phyloP scores from a whole-genome alignment of 2,329 filamentous ascomycete species.

The Cercospora berteroae region DNA sequence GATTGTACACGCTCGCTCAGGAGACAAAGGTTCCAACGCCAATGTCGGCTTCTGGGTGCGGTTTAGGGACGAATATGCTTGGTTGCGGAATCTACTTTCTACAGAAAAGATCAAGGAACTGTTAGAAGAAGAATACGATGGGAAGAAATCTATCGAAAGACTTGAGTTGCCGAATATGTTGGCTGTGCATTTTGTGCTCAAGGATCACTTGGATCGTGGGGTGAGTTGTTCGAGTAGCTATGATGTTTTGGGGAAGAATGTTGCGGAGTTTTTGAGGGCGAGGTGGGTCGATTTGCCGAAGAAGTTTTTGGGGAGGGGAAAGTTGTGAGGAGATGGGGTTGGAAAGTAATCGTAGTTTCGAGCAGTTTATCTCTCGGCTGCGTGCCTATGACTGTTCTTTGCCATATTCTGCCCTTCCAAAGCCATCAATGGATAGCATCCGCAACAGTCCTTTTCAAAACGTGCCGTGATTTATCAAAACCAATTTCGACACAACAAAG shows the following conservation, averaged over 20 bases:
- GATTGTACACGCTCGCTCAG: slow-evolving; percentile 37
- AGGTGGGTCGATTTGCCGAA: slow-evolving; percentile 34
- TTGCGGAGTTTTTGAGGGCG: slow-evolving; percentile 35
- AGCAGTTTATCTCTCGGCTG: neutral
- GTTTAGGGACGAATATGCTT: slow-evolving; percentile 35
- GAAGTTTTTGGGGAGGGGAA: slow-evolving; percentile 35
- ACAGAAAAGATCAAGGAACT: slow-evolving; percentile 31
- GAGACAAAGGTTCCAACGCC: slow-evolving; percentile 38
- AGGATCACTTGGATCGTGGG: slow-evolving; percentile 37
- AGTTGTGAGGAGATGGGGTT: slow-evolving; percentile 20
- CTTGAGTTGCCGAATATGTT: slow-evolving; percentile 36
- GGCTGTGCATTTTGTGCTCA: slow-evolving; percentile 38
- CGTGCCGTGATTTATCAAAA: no score
- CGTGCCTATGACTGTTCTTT: neutral
- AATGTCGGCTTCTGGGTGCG: slow-evolving; percentile 46
- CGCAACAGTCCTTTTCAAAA: no score
- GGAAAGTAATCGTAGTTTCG: neutral
- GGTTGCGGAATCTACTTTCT: slow-evolving; percentile 35
- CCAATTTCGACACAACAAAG: no score
- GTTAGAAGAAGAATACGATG: slow-evolving; percentile 37
- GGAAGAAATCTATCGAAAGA: slow-evolving; percentile 37
- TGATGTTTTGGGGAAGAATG: slow-evolving; percentile 38
- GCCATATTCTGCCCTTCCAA: no score
- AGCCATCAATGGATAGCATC: no score
- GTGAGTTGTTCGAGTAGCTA: slow-evolving; percentile 35